Percentiles rank a stretch among this genome's conserved stretches.
These are phyloP conservation scores for Sordariomycetes sp. DNA, from an alignment of 2,329 filamentous ascomycete genomes.

Conservation along the genomic window DNA sequence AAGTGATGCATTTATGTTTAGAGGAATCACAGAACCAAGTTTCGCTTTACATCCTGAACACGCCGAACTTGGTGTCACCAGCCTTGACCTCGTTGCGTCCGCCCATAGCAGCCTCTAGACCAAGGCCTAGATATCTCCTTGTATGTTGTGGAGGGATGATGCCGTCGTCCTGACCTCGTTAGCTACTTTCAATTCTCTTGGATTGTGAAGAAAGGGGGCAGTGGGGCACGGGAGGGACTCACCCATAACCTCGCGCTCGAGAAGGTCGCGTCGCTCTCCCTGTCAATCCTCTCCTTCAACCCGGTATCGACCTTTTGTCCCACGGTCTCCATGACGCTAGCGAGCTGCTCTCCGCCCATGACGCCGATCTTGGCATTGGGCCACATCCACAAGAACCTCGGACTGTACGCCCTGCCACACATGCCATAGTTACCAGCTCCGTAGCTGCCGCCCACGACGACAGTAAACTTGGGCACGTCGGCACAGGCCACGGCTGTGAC, in stretches of 20 bases:
- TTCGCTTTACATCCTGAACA: conserved; percentile 65
- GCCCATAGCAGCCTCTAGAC: conserved; percentile 62
- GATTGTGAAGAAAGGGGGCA: background rate
- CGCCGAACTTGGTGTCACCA: conserved; percentile 63
- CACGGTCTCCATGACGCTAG: conserved; percentile 89
- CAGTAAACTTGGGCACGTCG: conserved; percentile 91
- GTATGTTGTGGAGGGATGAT: conserved; percentile 73
- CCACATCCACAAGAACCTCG: conserved; percentile 92
- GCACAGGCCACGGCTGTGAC: conserved; percentile 93
- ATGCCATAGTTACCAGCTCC: conserved; percentile 98
- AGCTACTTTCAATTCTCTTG: conserved; percentile 1
- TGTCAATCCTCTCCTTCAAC: conserved; percentile 76
- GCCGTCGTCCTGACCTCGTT: conserved; percentile 55
- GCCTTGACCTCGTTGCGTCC: conserved; percentile 54
- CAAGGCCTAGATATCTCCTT: conserved; percentile 60
- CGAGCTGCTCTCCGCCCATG: conserved; percentile 91
- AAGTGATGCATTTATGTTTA: conserved; percentile 1
- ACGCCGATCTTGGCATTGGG: conserved; percentile 93
- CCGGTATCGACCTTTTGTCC: conserved; percentile 74
- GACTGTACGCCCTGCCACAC: conserved; percentile 91
- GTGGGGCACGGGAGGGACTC: conserved; percentile 16
- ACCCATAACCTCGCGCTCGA: conserved; percentile 86
- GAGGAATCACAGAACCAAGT: background rate
- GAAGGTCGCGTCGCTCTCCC: conserved; percentile 81
- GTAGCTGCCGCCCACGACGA: conserved; percentile 87